Base-by-base conservation (phyloP, 441 rosid species). In the Breynia disticha region DNA sequence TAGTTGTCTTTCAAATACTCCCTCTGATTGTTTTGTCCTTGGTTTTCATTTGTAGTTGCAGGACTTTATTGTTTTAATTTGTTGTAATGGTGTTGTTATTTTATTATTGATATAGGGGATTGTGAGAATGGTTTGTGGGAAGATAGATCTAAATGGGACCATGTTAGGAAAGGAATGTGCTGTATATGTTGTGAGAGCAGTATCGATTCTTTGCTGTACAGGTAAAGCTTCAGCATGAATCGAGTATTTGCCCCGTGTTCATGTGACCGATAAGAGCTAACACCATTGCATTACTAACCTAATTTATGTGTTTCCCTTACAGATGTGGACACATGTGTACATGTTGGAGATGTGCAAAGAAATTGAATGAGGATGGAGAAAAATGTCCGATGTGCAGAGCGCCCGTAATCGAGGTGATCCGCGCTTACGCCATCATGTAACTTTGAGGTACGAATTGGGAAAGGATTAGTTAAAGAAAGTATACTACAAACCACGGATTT, bases 241-340 rank as follows among this genome's bases (percentile, higher is more conserved):
- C 19, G 1, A 43, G 19, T 9, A 13, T 12, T 22, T 7, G 6
- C 16, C 45, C 10, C 50, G 52, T 32, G 14, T 38, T 48, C 5
- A 20, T 16, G 48, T 50, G 28, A 51, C 47, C 3, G 67, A 44
- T 24, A 14, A 39, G 47, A 20, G 44, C 5, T 4, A 42, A 2
- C 5, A 13, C 45, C 13, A 4, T 56, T 11, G 52, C 52, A 17
- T 19, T 22, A 32, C 48, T 47, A 12, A 49, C 19, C 46, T 49
- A 37, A 59, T 58, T 3, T 54, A 8, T 7, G 16, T 19, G 19
- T 48, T 32, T 13, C 50, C 44, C 43, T 50, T 56, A 48, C 76
- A 91, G 96, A 76, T 91, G 98, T 37, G 98, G 98, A 67, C 98
- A 91, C 76, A 86, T 87, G 98, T 87, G 95, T 72, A 62, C 95